Percentiles rank a stretch among this genome's conserved stretches.
phyloP scores from a whole-genome alignment of 495 filamentous ascomycete species.

The Aspergillus incahuasiensis region DNA sequence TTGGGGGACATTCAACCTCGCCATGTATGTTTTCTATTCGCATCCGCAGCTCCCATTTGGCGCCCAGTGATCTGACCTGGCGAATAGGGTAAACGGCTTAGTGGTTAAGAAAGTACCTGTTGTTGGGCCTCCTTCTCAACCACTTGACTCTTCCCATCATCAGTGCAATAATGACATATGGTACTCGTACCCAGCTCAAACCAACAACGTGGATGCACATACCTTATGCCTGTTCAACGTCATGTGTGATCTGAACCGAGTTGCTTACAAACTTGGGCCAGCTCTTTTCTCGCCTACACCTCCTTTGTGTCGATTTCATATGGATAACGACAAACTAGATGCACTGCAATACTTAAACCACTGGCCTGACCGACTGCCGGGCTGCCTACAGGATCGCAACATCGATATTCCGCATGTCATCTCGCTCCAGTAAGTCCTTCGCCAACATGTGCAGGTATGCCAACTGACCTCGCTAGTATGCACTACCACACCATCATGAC shows the following conservation, averaged over 20 bases:
- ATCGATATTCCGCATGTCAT: slow-evolving; percentile 28
- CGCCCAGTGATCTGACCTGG: slow-evolving; percentile 7
- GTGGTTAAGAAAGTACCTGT: slow-evolving; percentile 20
- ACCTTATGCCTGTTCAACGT: slow-evolving; percentile 24
- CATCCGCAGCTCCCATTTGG: background rate
- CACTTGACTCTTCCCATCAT: slow-evolving; percentile 1
- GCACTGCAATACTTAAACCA: slow-evolving; percentile 18
- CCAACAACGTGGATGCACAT: slow-evolving; percentile 19
- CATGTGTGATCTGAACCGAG: slow-evolving; percentile 20
- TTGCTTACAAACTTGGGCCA: slow-evolving; percentile 22
- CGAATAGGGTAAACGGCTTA: slow-evolving; percentile 21
- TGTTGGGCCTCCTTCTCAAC: slow-evolving; percentile 9
- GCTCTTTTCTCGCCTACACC: slow-evolving; percentile 16
- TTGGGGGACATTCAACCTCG: slow-evolving; percentile 35
- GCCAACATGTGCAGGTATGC: background rate
- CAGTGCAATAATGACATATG: slow-evolving; percentile 23
- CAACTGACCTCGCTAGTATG: slow-evolving; percentile 18
- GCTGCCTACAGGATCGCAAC: slow-evolving; percentile 16
- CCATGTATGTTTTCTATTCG: slow-evolving; percentile 20
- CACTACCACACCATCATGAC: slow-evolving; percentile 27
- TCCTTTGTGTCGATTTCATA: slow-evolving; percentile 4
- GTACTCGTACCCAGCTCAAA: slow-evolving; percentile 25
- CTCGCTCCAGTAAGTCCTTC: slow-evolving; percentile 27
- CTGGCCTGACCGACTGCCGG: slow-evolving; percentile 23
- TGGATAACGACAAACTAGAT: slow-evolving; percentile 13